phyloP scores from a whole-genome alignment of 2,329 filamentous ascomycete genomes.

The Ceratocystis papillata region DNA sequence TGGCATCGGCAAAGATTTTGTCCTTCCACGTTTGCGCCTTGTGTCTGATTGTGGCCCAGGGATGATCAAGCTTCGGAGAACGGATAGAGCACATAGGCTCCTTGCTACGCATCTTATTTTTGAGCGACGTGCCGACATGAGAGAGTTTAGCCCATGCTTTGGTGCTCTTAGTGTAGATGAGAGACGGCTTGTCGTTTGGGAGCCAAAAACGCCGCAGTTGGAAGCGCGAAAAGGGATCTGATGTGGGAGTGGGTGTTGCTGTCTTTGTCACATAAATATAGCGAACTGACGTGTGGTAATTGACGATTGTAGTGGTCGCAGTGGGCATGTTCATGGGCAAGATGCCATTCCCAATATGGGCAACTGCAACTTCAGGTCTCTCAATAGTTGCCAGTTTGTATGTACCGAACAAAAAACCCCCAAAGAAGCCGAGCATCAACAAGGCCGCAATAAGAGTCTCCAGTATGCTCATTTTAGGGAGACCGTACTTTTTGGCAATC shows the following conservation, averaged over 20 bases:
- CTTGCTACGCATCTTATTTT: background rate
- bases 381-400: conserved; percentile 1
- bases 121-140: background rate
- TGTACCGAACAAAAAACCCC: background rate
- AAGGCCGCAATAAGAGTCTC: conserved; percentile 2
- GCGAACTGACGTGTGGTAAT: conserved; percentile 20
- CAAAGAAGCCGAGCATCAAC: background rate
- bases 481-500: conserved; percentile 3
- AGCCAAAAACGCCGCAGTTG: conserved; percentile 21
- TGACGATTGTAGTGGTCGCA: conserved; percentile 21
- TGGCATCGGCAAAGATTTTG: background rate
- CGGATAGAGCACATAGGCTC: background rate
- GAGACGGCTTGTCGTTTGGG: conserved; percentile 3
- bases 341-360: background rate
- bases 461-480: background rate
- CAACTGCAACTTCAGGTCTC: conserved; percentile 2
- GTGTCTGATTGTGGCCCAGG: background rate
- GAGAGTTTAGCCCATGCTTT: background rate
- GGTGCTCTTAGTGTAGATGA: background rate
- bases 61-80: background rate
- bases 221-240: conserved; percentile 1
- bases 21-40: background rate
- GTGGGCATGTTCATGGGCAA: conserved; percentile 4
- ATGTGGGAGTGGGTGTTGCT: conserved; percentile 4
- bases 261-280: conserved; percentile 21